Percentiles rank a stretch among this genome's conserved stretches.
phyloP scores from a whole-genome alignment of 805 yeast genomes.

The Kluyveromyces dobzhanskii region DNA sequence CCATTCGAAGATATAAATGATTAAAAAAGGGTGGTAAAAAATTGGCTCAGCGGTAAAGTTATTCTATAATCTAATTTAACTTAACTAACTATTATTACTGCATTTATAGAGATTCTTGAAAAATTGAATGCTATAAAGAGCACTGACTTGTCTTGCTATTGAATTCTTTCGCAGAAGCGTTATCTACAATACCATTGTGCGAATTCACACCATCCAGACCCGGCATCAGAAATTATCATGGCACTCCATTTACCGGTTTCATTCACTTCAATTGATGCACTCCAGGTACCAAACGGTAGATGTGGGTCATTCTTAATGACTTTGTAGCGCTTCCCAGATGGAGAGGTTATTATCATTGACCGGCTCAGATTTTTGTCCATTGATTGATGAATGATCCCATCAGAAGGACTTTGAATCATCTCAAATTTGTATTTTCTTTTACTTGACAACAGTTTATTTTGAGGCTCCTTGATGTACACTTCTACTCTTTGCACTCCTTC shows the following conservation, averaged over 20 bases:
- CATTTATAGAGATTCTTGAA: too few relatives aligned
- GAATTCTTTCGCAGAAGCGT: too few relatives aligned
- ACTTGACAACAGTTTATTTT: constrained; percentile 49
- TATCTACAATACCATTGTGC: constrained; percentile 77
- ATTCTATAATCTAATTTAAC: too few relatives aligned
- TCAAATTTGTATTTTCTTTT: constrained; percentile 59
- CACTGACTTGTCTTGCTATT: too few relatives aligned
- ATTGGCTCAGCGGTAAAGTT: too few relatives aligned
- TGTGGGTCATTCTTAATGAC: constrained; percentile 42
- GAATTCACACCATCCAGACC: constrained; percentile 76
- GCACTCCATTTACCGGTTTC: constrained; percentile 83
- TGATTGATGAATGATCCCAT: constrained; percentile 32
- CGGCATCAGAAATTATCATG: constrained; percentile 67
- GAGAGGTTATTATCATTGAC: constrained; percentile 69
- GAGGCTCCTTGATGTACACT: constrained; percentile 79
- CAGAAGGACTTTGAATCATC: constrained; percentile 53
- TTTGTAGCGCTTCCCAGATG: constrained; percentile 69
- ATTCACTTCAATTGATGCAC: constrained; percentile 47
- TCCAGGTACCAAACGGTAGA: constrained; percentile 49
- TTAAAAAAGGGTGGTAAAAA: too few relatives aligned
- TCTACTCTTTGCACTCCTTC: constrained; percentile 64
- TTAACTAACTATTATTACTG: too few relatives aligned
- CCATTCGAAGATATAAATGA: too few relatives aligned
- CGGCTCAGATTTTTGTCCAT: constrained; percentile 32
- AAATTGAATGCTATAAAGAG: too few relatives aligned